Base-by-base conservation (phyloP, 768 basidiomycete genomes). In the Mycena galericulata region DNA sequence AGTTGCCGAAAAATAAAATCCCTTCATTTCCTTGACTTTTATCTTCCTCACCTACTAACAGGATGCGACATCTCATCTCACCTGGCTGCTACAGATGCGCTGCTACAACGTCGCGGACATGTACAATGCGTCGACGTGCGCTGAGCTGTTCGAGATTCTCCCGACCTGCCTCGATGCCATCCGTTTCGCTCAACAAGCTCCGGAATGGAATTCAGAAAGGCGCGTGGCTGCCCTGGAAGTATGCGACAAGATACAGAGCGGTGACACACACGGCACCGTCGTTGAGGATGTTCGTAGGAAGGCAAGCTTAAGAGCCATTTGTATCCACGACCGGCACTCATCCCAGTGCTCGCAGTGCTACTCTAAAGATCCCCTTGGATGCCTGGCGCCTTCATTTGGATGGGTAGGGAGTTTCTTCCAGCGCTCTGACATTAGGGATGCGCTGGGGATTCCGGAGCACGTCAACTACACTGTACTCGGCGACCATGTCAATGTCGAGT, bases 91-190 rank as follows among this genome's bases (percentile, higher is more conserved):
- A 4, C 73, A 79, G 20, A 68, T 72, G 18, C 72, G 75, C 12
- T 80, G 80, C 64, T 65, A 72, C 51, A 26, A 38, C 34, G 34
- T 36, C 14, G 46, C 70, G 30, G 62, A 78, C 64, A 55, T 79
- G n/a, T 78, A 78, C 67, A 79, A 79, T 55, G 47, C 72, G 3
- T 76, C 76, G 3, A 74, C 75, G 14, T 81, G 79, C 54, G 38
- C 55, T 2, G 74, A 76, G 24, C 18, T 75, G 15, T 75, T 71
- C 56, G 55, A 53, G 18, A 30, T 62, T 3, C 74, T 78, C 4
- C 77, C 79, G 0, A 53, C 30, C 17, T 80, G 80, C 55, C 54
- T 80, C 60, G 73, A 62, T 64, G 20, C 27, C 22, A 50, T 50
- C 49, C 27, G 27, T 3, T 49, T 68, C 29, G 73, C 74, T 7